Evolutionary conservation across 2,329 filamentous ascomycete species (phyloP), one percentile per base, ranked within the genome.

Genomic region (Cylindrodendrum hubeiense): DNA sequence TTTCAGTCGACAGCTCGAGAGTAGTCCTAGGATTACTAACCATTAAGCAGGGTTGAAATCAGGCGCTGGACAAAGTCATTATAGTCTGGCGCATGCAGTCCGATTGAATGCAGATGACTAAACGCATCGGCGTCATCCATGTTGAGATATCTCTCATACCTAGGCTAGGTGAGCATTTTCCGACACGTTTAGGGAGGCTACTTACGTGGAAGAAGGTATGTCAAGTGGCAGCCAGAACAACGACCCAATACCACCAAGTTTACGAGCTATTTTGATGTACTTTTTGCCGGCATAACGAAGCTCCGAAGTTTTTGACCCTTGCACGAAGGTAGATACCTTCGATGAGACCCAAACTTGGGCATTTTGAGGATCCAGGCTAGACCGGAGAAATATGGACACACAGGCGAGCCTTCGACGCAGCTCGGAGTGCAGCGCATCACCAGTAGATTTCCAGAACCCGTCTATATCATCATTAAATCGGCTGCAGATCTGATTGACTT

Each of bases 121-220:
- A 79, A 77, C 0, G 71, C 66, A 6, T 75, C 71, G 5, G 74
- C 74, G 13, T 79, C 77, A 7, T 79, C 77, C 66, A 78, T 73
- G 24, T 76, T 77, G 0, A 79, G 55, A 60, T 79, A 79, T 34
- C 77, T 66, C 51, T 79, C 77, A 10, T 78, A 79, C 5, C 77
- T 77, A 55, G 3, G 5, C 3, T 7, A 13, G 6, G 4, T 70
- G 3, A 70, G 58, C 37, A 39, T 5, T 8, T 22, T n/a, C 2
- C 12, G 19, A 3, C 2, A 24, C 1, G n/a, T 2, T 4, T 2
- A n/a, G 17, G 19, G 3, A 24, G 17, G 5, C 17, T 3, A 64
- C 77, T 71, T n/a, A 79, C 77, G 77, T 79, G 2, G 77, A 79
- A 10, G 74, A 67, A 0, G 77, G 77, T 1, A 79, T 69, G 6